These are phyloP conservation scores for Russula griseocarnosa DNA, from an alignment of 768 basidiomycete genomes.

Conservation along the genomic window DNA sequence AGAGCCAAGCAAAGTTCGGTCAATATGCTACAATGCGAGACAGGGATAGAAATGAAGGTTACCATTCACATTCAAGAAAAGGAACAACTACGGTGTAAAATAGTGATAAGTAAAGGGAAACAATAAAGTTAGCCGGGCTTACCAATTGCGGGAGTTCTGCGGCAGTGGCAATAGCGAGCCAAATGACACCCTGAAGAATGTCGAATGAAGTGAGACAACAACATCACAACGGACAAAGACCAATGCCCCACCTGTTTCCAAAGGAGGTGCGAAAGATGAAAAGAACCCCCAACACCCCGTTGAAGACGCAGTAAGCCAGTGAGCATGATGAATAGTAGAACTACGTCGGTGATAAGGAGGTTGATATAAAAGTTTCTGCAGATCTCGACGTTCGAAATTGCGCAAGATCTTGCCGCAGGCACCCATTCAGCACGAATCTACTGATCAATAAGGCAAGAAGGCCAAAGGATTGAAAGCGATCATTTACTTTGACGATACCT, in stretches of 20 bases:
- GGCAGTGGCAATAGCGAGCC: background rate
- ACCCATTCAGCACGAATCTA: background rate
- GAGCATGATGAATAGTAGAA: background rate
- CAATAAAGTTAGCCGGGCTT: background rate
- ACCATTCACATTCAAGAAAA: no score
- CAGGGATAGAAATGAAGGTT: no score
- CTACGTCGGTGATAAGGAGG: background rate
- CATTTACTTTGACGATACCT: no score
- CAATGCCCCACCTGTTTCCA: background rate
- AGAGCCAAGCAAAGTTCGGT: no score
- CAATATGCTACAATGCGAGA: no score
- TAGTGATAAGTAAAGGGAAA: no score
- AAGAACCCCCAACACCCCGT: no score
- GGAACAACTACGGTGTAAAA: no score
- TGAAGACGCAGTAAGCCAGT: background rate
- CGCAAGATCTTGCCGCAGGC: background rate
- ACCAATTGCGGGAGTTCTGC: background rate
- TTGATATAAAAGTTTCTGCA: background rate
- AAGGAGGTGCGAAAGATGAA: background rate
- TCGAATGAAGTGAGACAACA: background rate
- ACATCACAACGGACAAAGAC: background rate
- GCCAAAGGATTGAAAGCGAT: no score
- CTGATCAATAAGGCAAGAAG: background rate
- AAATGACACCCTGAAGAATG: background rate
- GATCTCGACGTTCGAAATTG: background rate